phyloP scores from a whole-genome alignment of 345 rosid species.

The Arabis alpina region DNA sequence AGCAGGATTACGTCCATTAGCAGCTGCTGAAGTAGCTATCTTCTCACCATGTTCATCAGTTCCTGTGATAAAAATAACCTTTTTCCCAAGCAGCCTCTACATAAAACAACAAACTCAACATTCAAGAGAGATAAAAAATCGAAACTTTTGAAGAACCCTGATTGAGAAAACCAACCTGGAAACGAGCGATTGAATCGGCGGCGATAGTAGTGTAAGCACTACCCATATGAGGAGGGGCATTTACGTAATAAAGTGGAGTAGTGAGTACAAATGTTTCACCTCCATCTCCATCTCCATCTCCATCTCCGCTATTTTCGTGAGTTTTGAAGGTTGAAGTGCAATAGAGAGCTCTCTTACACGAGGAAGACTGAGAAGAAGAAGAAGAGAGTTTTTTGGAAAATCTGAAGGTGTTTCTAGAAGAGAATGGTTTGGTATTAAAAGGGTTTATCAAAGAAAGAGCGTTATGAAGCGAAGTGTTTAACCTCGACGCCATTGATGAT shows the following conservation, averaged over 20 bases:
- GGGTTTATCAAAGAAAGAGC: slow-evolving; percentile 58
- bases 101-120: slow-evolving; percentile 18
- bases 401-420: slow-evolving; percentile 48
- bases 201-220: slow-evolving; percentile 98
- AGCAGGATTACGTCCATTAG: slow-evolving; percentile 64
- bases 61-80: slow-evolving; percentile 84
- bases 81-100: slow-evolving; percentile 88
- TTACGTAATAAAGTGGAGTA: slow-evolving; percentile 95
- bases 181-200: slow-evolving; percentile 92
- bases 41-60: slow-evolving; percentile 98
- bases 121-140: background rate
- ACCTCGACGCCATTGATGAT: slow-evolving; percentile 65
- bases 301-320: slow-evolving; percentile 4
- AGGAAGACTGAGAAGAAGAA: slow-evolving; percentile 31
- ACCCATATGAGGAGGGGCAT: slow-evolving; percentile 99
- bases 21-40: slow-evolving; percentile 82
- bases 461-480: slow-evolving; percentile 63
- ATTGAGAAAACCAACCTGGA: slow-evolving; percentile 61
- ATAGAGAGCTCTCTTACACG: slow-evolving; percentile 47
- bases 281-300: slow-evolving; percentile 22
- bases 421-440: slow-evolving; percentile 46
- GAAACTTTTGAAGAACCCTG: slow-evolving; percentile 19
- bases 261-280: slow-evolving; percentile 68
- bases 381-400: slow-evolving; percentile 45
- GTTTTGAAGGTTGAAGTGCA: slow-evolving; percentile 45